Evolutionary conservation across 305 asterid genomes (phyloP).

Genomic region (Fraxinus sp.): DNA sequence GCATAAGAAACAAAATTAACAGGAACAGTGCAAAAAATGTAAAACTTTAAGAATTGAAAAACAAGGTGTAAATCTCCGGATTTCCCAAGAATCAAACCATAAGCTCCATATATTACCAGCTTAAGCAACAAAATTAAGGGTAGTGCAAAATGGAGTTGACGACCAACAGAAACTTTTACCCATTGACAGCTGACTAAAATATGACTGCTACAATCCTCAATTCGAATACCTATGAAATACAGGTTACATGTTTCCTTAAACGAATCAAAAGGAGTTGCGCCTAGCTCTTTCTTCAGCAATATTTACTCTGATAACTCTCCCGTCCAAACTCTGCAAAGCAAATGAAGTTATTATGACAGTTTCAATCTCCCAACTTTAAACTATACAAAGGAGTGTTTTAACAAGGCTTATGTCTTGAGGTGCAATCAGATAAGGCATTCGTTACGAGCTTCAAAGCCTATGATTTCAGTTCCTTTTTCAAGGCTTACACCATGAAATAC

Average conservation of each 20-base stretch:
- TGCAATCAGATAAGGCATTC: background rate
- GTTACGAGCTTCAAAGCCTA: background rate
- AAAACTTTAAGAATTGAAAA: background rate
- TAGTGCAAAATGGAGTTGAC: constrained; percentile 4
- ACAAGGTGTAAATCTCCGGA: background rate
- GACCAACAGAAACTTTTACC: constrained; percentile 22
- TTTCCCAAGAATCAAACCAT: background rate
- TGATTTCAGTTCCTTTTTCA: background rate
- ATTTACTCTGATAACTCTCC: constrained; percentile 72
- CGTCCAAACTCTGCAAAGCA: constrained; percentile 69
- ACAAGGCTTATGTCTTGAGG: background rate
- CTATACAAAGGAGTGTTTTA: background rate
- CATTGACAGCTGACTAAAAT: constrained; percentile 5
- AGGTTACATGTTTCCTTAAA: background rate
- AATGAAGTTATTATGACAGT: background rate
- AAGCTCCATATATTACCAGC: constrained; percentile 4
- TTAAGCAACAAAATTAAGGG: constrained; percentile 21
- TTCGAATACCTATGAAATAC: constrained; percentile 12
- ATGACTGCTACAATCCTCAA: constrained; percentile 22
- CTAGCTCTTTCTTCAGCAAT: constrained; percentile 71
- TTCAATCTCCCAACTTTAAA: background rate
- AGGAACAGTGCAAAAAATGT: background rate
- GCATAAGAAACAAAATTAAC: background rate
- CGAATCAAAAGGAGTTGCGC: constrained; percentile 41
- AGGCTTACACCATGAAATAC: background rate